Evolutionary conservation across 768 basidiomycete genomes (phyloP).

Genomic region (Pseudohyphozyma bogoriensis): DNA sequence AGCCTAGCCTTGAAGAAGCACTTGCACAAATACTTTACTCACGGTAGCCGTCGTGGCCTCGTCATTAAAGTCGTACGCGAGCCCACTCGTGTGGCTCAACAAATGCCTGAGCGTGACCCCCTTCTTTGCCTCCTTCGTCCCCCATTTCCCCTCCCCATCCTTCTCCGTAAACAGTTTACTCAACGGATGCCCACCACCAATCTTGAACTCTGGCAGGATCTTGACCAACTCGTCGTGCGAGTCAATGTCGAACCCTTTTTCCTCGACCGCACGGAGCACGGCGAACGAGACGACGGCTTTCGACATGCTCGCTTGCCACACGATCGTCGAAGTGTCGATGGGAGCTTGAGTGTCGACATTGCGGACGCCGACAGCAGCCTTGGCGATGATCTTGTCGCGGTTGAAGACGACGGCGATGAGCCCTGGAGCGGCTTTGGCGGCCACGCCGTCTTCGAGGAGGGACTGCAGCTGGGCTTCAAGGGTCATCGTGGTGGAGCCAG

Average conservation of each 20-base stretch:
- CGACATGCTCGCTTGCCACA: background rate
- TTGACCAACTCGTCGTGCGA: constrained; percentile 13
- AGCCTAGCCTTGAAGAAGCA: background rate
- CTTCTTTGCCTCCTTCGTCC: background rate
- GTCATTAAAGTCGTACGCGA: background rate
- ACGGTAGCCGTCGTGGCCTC: background rate
- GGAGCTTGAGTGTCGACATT: background rate
- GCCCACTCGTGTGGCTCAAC: constrained; percentile 11
- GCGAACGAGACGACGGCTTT: constrained; percentile 3
- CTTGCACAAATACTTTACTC: background rate
- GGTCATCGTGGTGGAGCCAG: too few relatives aligned
- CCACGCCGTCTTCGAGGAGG: constrained; percentile 6
- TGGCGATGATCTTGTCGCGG: background rate
- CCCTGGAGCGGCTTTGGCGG: constrained; percentile 1
- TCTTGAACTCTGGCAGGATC: constrained; percentile 15
- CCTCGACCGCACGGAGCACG: constrained; percentile 6
- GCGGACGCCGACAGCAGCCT: background rate
- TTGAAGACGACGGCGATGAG: constrained; percentile 12
- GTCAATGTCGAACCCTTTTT: constrained; percentile 10
- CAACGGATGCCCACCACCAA: background rate
- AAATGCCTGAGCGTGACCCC: constrained; percentile 15
- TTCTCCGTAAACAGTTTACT: constrained; percentile 9
- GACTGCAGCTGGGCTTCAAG: too few relatives aligned
- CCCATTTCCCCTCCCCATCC: constrained; percentile 12
- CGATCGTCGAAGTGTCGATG: background rate